phyloP scores from a whole-genome alignment of 768 basidiomycete species.

The Paxillus ammoniavirescens region DNA sequence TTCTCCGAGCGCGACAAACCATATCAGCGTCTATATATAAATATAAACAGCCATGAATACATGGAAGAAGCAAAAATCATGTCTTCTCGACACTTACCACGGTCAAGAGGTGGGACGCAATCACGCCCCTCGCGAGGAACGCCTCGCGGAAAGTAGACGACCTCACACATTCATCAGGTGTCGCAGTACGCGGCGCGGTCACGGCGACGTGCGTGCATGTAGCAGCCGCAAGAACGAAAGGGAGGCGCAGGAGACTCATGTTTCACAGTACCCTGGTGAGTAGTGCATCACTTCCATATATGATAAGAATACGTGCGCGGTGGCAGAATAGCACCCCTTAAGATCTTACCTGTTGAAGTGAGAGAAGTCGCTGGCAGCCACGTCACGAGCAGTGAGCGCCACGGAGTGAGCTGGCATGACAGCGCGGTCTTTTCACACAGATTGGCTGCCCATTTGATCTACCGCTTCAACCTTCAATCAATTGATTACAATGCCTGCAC shows the following conservation, averaged over 20 bases:
- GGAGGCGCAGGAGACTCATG: conserved; percentile 38
- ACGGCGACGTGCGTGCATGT: conserved; percentile 41
- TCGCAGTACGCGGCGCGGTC: conserved; percentile 46
- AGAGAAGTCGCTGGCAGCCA: too few species aligned
- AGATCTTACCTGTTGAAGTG: too few species aligned
- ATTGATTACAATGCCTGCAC: too few species aligned
- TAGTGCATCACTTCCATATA: too few species aligned
- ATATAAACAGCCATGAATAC: not conserved
- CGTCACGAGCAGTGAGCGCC: too few species aligned
- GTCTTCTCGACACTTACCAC: conserved; percentile 35
- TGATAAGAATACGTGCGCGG: too few species aligned
- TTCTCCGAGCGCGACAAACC: conserved; percentile 40
- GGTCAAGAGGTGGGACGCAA: conserved; percentile 28
- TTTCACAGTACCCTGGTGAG: too few species aligned
- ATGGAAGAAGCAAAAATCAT: not conserved
- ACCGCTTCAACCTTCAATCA: too few species aligned
- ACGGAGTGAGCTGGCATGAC: too few species aligned
- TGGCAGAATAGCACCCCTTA: too few species aligned
- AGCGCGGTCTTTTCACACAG: too few species aligned
- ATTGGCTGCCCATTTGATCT: too few species aligned
- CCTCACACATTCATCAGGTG: conserved; percentile 32
- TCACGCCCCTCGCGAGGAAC: conserved; percentile 29
- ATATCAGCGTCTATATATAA: conserved; percentile 34
- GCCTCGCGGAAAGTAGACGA: conserved; percentile 39
- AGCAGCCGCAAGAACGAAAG: conserved; percentile 41